Percentiles rank a stretch among this genome's conserved stretches.
Conservation (phyloP, 1,284 basidiomycete genomes). For the Tylopilus sp. region DNA sequence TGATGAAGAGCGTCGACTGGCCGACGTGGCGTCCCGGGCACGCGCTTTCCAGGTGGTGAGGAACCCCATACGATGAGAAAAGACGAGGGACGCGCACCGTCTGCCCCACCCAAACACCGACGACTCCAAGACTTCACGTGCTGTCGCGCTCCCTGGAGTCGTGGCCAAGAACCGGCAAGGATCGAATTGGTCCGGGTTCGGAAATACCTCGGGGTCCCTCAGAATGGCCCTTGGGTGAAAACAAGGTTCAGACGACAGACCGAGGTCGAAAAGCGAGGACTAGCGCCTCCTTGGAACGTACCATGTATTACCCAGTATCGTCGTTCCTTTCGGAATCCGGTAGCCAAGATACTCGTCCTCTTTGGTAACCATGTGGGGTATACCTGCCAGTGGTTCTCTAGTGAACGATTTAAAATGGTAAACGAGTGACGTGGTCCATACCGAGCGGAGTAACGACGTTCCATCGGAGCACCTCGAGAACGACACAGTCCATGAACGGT, state of each 20-base stretch:
- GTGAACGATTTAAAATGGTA: neutral
- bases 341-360: slow-evolving; percentile 18
- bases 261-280: neutral
- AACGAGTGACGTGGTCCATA: neutral
- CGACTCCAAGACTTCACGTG: slow-evolving; percentile 5
- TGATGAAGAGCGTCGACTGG: slow-evolving; percentile 2
- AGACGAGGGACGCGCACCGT: neutral
- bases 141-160: slow-evolving; percentile 1
- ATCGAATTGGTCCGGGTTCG: slow-evolving; percentile 11
- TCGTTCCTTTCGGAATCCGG: slow-evolving; percentile 1
- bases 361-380: slow-evolving; percentile 13
- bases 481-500: slow-evolving; percentile 12
- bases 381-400: neutral
- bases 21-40: slow-evolving; percentile 7
- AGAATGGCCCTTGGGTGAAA: slow-evolving; percentile 9
- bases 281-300: neutral
- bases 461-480: slow-evolving; percentile 13
- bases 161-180: slow-evolving; percentile 7
- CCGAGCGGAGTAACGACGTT: slow-evolving; percentile 13
- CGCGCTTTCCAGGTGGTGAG: neutral
- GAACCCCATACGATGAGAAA: neutral
- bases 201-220: slow-evolving; percentile 13
- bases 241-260: neutral
- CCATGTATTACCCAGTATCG: slow-evolving; percentile 1
- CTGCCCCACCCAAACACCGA: slow-evolving; percentile 7